These are phyloP conservation scores for Rhodofomes roseus DNA, from an alignment of 1,284 basidiomycete species.

Conservation along the genomic window DNA sequence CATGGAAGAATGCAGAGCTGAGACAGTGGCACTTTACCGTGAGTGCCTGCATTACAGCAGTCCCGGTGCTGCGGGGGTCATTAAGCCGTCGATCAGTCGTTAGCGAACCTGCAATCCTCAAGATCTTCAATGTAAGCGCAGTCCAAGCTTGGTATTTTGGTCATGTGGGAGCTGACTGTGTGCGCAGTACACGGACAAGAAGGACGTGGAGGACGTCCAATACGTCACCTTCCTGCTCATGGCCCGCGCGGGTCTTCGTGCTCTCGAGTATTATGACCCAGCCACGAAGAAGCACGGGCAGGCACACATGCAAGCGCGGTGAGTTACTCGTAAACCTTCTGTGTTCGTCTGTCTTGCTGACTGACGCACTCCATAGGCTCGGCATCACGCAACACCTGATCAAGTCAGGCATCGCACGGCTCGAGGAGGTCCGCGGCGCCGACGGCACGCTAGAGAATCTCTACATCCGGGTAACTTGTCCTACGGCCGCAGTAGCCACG, in stretches of 20 bases:
- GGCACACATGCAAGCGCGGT: conserved; percentile 91
- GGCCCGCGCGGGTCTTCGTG: conserved; percentile 78
- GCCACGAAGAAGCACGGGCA: conserved; percentile 79
- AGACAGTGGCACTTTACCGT: conserved; percentile 78
- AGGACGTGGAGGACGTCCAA: conserved; percentile 74
- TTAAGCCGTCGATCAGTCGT: conserved; percentile 42
- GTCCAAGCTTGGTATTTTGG: not conserved
- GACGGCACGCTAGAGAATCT: conserved; percentile 62
- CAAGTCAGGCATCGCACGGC: conserved; percentile 60
- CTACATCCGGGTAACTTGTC: conserved; percentile 52
- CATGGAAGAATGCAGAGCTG: conserved; percentile 85
- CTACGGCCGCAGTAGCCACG: not conserved
- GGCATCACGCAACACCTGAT: conserved; percentile 81
- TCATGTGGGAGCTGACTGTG: conserved; percentile 1
- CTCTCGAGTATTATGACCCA: conserved; percentile 82
- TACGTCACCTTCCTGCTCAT: conserved; percentile 81
- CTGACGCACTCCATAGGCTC: conserved; percentile 40
- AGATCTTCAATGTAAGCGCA: conserved; percentile 66
- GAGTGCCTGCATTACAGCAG: conserved; percentile 24
- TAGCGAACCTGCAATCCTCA: conserved; percentile 66
- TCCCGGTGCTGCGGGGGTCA: conserved; percentile 1
- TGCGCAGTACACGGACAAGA: conserved; percentile 57
- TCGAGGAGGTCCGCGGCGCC: conserved; percentile 62
- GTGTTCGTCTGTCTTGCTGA: not conserved
- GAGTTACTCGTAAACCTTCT: conserved; percentile 10